Base-by-base conservation (phyloP, 768 basidiomycete genomes). In the Suillus alpinus region DNA sequence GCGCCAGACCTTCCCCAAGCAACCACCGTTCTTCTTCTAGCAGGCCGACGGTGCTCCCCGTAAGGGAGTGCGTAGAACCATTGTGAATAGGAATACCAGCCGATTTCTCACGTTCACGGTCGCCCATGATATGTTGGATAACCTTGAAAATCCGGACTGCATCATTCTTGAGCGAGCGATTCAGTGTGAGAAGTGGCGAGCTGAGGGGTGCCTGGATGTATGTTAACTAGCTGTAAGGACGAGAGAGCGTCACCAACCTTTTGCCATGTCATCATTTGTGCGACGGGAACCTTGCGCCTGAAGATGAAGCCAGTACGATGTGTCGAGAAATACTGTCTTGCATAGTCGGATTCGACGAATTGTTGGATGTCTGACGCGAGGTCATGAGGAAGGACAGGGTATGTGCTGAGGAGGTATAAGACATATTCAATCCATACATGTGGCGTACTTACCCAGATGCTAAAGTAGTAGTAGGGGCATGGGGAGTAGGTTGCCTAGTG, bases 41-140 rank as follows among this genome's bases (percentile, higher is more conserved):
- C 43, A 90, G 73, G 10, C 79, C 78, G 34, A 75, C 66, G 44
- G 65, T 67, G 2, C 83, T 84, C 0, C 68, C 71, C 60, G 80
- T 81, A 39, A 83, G 75, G 20, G 81, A 75, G 39, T 71, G 74
- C 62, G 78, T 78, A 7, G 83, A 80, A 7, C 77, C 70, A 57
- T 81, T 80, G 60, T 71, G 67, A 10, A 72, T 65, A 4, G 84
- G 84, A 46, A 85, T 76, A 20, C 78, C 79, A n/a, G 80, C 75
- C 3, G 80, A 72, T 60, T 79, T 83, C 61, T 91, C 91, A 26
- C 85, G 85, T 65, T 94, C 91, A 8, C 93, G 83, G 68, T 97
- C 95, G 41, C 94, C 94, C 94, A 97, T 98, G 49, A 95, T 85
- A 59, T 87, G 89, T 70, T 97, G 95, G 47, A 96, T 84, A 31